Conservation (phyloP, 805 yeast species). For the Schwanniomyces sp. region DNA sequence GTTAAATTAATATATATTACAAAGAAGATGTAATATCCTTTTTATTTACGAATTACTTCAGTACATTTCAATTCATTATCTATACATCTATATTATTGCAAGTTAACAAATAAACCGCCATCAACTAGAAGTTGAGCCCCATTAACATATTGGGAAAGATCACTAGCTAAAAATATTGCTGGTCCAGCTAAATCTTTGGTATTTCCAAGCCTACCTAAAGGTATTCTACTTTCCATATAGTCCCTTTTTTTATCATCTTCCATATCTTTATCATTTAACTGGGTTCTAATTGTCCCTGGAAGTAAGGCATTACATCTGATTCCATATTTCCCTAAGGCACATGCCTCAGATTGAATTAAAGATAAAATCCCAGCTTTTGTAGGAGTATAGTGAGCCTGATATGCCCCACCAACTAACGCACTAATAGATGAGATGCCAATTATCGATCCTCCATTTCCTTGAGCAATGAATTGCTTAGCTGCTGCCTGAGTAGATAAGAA, state of each 20-base stretch:
- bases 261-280: slow-evolving; percentile 44
- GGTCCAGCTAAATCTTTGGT: slow-evolving; percentile 43
- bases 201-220: slow-evolving; percentile 38
- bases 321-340: slow-evolving; percentile 43
- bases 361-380: slow-evolving; percentile 48
- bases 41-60: too few species aligned
- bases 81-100: slow-evolving; percentile 18
- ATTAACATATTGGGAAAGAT: slow-evolving; percentile 32
- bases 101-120: slow-evolving; percentile 47
- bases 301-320: slow-evolving; percentile 46
- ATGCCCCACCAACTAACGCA: slow-evolving; percentile 47
- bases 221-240: slow-evolving; percentile 41
- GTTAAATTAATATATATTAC: too few species aligned
- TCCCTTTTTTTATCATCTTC: slow-evolving; percentile 29
- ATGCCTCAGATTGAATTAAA: slow-evolving; percentile 44
- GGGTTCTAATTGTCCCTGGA: slow-evolving; percentile 46
- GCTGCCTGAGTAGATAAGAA: slow-evolving; percentile 49
- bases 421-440: slow-evolving; percentile 44
- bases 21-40: too few species aligned
- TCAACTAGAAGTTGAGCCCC: slow-evolving; percentile 46
- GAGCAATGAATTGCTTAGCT: slow-evolving; percentile 43
- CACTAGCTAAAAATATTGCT: slow-evolving; percentile 41
- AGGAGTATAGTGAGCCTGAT: slow-evolving; percentile 48
- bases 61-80: too few species aligned
- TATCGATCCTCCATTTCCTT: slow-evolving; percentile 49